Evolutionary conservation across 768 basidiomycete species (phyloP), one percentile per base, ranked within the genome.

Genomic region (Omphalotus guepiniiformis): DNA sequence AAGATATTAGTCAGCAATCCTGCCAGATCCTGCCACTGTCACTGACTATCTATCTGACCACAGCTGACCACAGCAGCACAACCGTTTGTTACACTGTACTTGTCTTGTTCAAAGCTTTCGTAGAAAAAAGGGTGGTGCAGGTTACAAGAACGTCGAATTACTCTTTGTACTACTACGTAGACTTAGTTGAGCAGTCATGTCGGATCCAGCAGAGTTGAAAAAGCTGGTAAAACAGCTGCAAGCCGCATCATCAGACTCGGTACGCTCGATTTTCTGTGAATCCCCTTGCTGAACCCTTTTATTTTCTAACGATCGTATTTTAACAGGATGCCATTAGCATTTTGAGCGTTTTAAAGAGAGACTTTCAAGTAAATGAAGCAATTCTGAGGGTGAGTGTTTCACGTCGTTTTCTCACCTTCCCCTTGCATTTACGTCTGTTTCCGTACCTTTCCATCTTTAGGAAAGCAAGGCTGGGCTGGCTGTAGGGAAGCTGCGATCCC

Each of bases 401-500:
- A 16, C 38, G 7, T 58, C 39, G 18, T 30, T 28, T 52, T 49
- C 47, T 34, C 41, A n/a, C 35, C 52, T 55, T 52, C 53, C 55
- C n/a, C n/a, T n/a, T n/a, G n/a, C 48, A 50, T 63, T 58, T 55
- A 46, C 52, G 60, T 55, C 51, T 49, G 34, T 46, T 38, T 53
- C 51, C 55, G 51, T 43, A 47, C 40, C 41, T 22, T 32, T 29
- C 48, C 23, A 30, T 42, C 27, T 53, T 23, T 57, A 94, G 93
- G 92, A 94, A 67, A 93, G 90, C 64, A 93, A 88, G 65, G 87
- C 85, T 3, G 93, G 93, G 40, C 69, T 95, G n/a, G 88, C 91
- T 0, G 91, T 96, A 2, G 91, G 92, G 43, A 94, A 94, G 69
- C 76, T 94, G 15, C 80, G 93, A 39, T 73, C 76, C 25, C 85